Base-by-base conservation (phyloP, 2,329 filamentous ascomycete species). In the Diplocarpon mali region DNA sequence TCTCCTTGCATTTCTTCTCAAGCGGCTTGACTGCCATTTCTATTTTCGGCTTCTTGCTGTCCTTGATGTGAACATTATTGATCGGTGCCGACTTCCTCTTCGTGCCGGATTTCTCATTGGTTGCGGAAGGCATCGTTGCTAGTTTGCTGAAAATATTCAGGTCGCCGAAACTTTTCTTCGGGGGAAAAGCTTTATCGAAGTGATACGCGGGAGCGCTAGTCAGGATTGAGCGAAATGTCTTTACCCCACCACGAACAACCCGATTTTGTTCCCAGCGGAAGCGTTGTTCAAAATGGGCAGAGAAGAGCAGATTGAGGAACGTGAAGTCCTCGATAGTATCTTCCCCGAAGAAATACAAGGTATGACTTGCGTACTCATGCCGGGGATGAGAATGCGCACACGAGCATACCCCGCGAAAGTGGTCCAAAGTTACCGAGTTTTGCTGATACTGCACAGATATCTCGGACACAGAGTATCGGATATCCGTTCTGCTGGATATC, bases 321-420 rank as follows among this genome's bases (percentile, higher is more conserved):
- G 89, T 50, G 92, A 98, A 66, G 90, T 98, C 57, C 86, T 98
- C 62, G 87, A 94, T 62, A 95, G 90, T 49, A 98, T 98, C 61
- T 98, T 96, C 57, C 88, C 92, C 1, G 90, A 98, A 49, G 92
- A 98, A 69, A 95, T 98, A 57, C 90, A 82, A 75, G 84, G 88
- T 90, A 60, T 38, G 64, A 52, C 11, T 3, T n/a, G n/a, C n/a
- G n/a, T n/a, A 12, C 13, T 2, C 12, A 11, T 5, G 11, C 6
- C 9, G 17, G 3, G 2, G 5, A 14, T 8, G 15, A 38, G 10
- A 36, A 8, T 24, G 1, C 15, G 11, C 16, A 12, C 27, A 24
- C 11, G 20, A 24, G 20, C 16, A 16, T 43, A 32, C 41, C 35
- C 35, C 41, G 34, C 41, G 15, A n/a, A 38, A 31, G 14, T 17